Evolutionary conservation across 371 early-diverging fungal genomes (phyloP).

Genomic region (Polyrhizophydium stewartii): DNA sequence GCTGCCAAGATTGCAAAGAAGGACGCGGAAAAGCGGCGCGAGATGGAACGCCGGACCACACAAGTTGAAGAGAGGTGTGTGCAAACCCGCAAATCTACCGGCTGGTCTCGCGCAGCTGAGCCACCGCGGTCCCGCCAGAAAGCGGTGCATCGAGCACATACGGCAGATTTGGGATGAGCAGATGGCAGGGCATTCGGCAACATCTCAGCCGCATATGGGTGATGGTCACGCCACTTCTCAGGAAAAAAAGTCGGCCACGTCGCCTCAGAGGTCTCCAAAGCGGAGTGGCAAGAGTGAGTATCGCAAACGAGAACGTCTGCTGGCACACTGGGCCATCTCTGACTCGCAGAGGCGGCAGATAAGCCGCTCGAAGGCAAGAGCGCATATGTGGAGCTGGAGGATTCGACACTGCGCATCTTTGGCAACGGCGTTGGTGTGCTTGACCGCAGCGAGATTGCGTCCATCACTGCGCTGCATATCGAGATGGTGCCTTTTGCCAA

Average conservation of each 20-base stretch:
- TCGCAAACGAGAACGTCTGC: too few relatives aligned
- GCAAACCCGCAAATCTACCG: not conserved
- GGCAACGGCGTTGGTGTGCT: constrained; percentile 20
- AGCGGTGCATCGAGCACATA: constrained; percentile 12
- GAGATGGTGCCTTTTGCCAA: constrained; percentile 13
- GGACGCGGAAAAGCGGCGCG: constrained; percentile 29
- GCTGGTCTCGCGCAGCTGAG: not conserved
- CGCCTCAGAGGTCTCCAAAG: too few relatives aligned
- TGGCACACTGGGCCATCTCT: too few relatives aligned
- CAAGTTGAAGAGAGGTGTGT: constrained; percentile 26
- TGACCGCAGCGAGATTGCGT: constrained; percentile 16
- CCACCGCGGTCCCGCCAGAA: constrained; percentile 6
- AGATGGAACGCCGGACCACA: constrained; percentile 18
- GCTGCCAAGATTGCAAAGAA: constrained; percentile 26
- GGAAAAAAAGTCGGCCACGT: too few relatives aligned
- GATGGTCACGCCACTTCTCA: too few relatives aligned
- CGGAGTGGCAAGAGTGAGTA: too few relatives aligned
- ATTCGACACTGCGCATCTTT: constrained; percentile 5
- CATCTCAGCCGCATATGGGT: not conserved
- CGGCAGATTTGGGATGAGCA: constrained; percentile 16
- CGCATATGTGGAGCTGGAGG: constrained; percentile 12
- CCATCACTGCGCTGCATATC: constrained; percentile 10
- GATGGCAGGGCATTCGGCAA: not conserved
- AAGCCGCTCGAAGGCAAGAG: constrained; percentile 8
- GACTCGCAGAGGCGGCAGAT: too few relatives aligned